Evolutionary conservation across 2,329 filamentous ascomycete genomes (phyloP).

Genomic region (Diaporthe destruens): DNA sequence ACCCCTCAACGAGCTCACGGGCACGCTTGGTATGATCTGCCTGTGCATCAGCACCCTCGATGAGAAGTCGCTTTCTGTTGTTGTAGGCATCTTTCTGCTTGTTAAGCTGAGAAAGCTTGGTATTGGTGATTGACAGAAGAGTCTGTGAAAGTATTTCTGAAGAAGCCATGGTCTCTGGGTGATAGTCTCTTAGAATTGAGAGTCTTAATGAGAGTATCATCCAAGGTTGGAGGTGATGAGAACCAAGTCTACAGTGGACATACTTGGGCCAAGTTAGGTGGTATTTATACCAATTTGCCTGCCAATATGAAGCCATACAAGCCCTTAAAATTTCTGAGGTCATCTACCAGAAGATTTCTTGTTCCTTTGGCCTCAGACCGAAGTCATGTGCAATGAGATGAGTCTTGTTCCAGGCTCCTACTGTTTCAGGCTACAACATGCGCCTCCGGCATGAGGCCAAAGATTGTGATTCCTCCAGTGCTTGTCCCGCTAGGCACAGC

Average conservation of each 20-base stretch:
- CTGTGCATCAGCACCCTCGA: slow-evolving; percentile 48
- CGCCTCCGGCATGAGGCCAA: background rate
- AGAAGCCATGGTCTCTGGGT: slow-evolving; percentile 49
- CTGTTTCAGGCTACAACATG: background rate
- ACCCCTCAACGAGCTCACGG: slow-evolving; percentile 51
- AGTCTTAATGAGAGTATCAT: background rate
- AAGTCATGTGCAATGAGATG: background rate
- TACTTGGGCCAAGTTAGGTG: background rate
- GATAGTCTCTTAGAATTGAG: slow-evolving; percentile 27
- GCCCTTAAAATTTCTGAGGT: background rate
- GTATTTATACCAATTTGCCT: background rate
- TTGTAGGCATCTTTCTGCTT: slow-evolving; percentile 65
- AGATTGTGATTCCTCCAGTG: too few species aligned
- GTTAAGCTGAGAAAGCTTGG: slow-evolving; percentile 68
- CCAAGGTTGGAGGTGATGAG: background rate
- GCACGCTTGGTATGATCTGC: slow-evolving; percentile 49
- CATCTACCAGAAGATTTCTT: background rate
- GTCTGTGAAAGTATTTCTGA: slow-evolving; percentile 62
- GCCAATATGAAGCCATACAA: too few species aligned
- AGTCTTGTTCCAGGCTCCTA: background rate
- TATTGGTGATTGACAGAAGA: slow-evolving; percentile 65
- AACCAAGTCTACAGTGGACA: background rate
- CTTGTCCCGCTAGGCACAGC: background rate
- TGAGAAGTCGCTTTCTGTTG: slow-evolving; percentile 57
- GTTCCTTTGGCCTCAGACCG: slow-evolving; percentile 9